Base-by-base conservation (phyloP, 2,329 filamentous ascomycete species). In the Xylariomycetidae sp. region DNA sequence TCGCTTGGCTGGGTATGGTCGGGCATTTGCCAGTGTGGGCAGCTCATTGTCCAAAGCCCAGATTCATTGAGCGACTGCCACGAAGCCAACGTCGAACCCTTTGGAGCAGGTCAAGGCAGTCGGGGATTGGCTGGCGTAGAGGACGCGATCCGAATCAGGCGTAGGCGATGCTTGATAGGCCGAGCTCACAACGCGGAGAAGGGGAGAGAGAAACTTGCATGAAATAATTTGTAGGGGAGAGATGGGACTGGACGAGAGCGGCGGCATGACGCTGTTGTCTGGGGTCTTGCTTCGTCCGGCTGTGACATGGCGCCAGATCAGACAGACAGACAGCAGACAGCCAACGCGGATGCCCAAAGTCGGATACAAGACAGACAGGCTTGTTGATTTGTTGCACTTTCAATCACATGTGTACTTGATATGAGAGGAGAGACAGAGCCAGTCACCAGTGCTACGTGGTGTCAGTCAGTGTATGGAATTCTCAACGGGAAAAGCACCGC, bases 61-160 rank as follows among this genome's bases (percentile, higher is more conserved):
- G 31, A 35, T 41, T 50, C 51, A 56, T 46, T 56, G 36, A 54
- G 54, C 42, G 44, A 37, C 22, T 54, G 54, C 54, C 54, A 57
- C 54, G 54, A 57, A 57, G 48, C 49, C 46, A 45, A 44, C 37
- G 36, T 34, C 38, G 38, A 31, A n/a, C n/a, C 36, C 37, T 37
- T 30, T 41, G 8, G 34, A 50, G 46, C 40, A 53, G 38, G 20
- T 43, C 43, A 50, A 31, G 53, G 51, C 48, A 47, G 50, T 26
- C 30, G 37, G 40, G 46, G 44, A 49, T 54, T 54, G 51, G 49
- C 41, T 40, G 46, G 48, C 38, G 33, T 41, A n/a, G 34, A 48
- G 35, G 37, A 39, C 39, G 41, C 40, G 37, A 37, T 32, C 50
- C 51, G 48, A 42, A 46, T 51, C 40, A 50, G 47, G 51, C 45